Percentiles rank a stretch among this genome's conserved stretches.
Evolutionary conservation across 805 yeast genomes (phyloP).

Genomic region (Yarrowia divulgata): DNA sequence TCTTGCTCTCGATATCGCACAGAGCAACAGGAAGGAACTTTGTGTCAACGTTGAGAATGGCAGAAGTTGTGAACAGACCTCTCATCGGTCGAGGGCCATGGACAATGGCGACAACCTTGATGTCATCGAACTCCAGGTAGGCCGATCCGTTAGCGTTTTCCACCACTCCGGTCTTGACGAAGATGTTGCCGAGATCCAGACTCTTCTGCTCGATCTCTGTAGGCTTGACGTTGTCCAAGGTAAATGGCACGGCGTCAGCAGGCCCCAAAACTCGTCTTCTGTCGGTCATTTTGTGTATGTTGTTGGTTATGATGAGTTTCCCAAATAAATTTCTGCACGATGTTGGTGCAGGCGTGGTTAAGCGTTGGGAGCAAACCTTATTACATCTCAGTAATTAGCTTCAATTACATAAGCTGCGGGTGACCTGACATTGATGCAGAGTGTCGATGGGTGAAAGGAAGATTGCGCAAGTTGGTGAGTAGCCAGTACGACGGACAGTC

Average conservation of each 20-base stretch:
- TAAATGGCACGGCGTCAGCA: constrained; percentile 62
- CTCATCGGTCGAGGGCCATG: constrained; percentile 90
- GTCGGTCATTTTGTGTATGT: constrained; percentile 53
- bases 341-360: background rate
- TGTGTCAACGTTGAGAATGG: constrained; percentile 68
- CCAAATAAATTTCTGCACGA: background rate
- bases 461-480: too few species aligned
- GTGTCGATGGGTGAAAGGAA: too few species aligned
- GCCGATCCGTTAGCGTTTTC: constrained; percentile 84
- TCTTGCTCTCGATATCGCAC: constrained; percentile 46
- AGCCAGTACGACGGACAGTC: too few species aligned
- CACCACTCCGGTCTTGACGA: constrained; percentile 68
- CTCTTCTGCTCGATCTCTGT: constrained; percentile 42
- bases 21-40: constrained; percentile 62
- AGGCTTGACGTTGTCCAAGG: constrained; percentile 45
- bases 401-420: background rate
- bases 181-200: constrained; percentile 53
- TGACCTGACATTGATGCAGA: too few species aligned
- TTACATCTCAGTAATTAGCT: too few species aligned
- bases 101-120: constrained; percentile 69
- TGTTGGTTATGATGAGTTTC: background rate
- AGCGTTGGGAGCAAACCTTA: background rate
- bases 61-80: constrained; percentile 72
- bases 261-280: constrained; percentile 92
- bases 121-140: constrained; percentile 70